phyloP scores from a whole-genome alignment of 305 asterid genomes.

The Fraxinus floribunda region DNA sequence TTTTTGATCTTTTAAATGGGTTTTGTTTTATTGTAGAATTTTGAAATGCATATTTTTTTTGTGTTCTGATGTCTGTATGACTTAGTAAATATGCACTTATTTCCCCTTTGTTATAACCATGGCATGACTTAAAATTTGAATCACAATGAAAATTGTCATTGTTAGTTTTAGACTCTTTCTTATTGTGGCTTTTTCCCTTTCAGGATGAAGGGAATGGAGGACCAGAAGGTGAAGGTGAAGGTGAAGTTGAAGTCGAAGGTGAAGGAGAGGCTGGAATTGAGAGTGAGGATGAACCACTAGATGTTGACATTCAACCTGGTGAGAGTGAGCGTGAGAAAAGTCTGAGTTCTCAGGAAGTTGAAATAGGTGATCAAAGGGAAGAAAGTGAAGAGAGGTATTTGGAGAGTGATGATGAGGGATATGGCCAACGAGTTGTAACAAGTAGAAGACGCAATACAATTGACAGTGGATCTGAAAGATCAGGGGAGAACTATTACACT shows the following conservation, averaged over 20 bases:
- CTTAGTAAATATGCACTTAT: not conserved
- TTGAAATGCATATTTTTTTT: not conserved
- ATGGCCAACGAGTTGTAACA: slow-evolving; percentile 57
- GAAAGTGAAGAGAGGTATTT: slow-evolving; percentile 68
- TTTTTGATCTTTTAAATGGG: not conserved
- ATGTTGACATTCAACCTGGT: slow-evolving; percentile 44
- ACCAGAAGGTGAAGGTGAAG: slow-evolving; percentile 19
- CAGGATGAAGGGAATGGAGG: slow-evolving; percentile 74
- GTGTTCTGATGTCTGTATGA: not conserved
- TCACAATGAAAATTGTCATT: slow-evolving; percentile 1
- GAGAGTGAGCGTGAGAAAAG: slow-evolving; percentile 83
- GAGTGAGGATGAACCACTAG: slow-evolving; percentile 67
- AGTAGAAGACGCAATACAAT: slow-evolving; percentile 65
- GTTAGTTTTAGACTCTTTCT: not conserved
- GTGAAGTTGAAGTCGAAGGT: slow-evolving; percentile 43
- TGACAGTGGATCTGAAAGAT: slow-evolving; percentile 76
- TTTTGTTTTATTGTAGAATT: not conserved
- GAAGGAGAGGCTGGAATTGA: slow-evolving; percentile 69
- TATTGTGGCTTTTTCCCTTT: not conserved
- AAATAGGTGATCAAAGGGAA: slow-evolving; percentile 67
- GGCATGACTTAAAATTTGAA: not conserved
- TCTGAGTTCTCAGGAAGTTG: slow-evolving; percentile 72
- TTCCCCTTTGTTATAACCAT: not conserved
- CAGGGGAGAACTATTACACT: slow-evolving; percentile 66
- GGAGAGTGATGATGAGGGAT: slow-evolving; percentile 70